Evolutionary conservation across 2,329 filamentous ascomycete genomes (phyloP), one percentile per base, ranked within the genome.

Genomic region (Stenocarpella maydis): DNA sequence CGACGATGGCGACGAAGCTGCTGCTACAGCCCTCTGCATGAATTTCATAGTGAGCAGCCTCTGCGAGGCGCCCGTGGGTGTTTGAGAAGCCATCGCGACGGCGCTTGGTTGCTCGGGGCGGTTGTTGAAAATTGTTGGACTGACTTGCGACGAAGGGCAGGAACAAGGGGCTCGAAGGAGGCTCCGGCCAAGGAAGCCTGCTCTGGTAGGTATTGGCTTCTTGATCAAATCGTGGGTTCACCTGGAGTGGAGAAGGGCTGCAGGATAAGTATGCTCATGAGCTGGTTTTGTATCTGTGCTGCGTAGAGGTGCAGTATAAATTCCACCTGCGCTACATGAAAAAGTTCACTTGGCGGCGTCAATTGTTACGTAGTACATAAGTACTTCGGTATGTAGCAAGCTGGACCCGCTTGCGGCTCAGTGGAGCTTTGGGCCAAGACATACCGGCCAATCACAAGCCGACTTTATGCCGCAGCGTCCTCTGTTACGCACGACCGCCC

Each of bases 11-110:
- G 83, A 82, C 61, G 82, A 83, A 28, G 90, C 87, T 64, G 91
- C 89, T 61, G 91, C 89, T 61, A 90, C 91, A 72, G 92, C 92
- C 76, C 95, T 89, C 84, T 97, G 95, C 95, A 98, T 98, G 78
- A 98, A 98, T 84, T 97, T 97, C 94, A 97, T 98, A 45, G 92
- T 95, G 77, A 97, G 86, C 58, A 98, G 90, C 74, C 94, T 90
- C 70, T 92, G 95, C 72, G 95, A 97, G 90, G 97, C 94, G 54
- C 85, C 86, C 80, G 87, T 87, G 55, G 88, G 84, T 71, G 84
- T 89, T 77, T 84, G 81, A 71, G 85, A 81, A 74, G 85, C 80
- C 79, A 86, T 85, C 58, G 75, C 77, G 70, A 26, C 34, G 21
- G 34, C 76, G 15, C 28, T 28, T 31, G 7, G 15, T 34, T 19